A percentile compares a stretch with the other conserved stretches of the same genome.
phyloP scores from a whole-genome alignment of 495 filamentous ascomycete genomes.

The Tuber calosporum region DNA sequence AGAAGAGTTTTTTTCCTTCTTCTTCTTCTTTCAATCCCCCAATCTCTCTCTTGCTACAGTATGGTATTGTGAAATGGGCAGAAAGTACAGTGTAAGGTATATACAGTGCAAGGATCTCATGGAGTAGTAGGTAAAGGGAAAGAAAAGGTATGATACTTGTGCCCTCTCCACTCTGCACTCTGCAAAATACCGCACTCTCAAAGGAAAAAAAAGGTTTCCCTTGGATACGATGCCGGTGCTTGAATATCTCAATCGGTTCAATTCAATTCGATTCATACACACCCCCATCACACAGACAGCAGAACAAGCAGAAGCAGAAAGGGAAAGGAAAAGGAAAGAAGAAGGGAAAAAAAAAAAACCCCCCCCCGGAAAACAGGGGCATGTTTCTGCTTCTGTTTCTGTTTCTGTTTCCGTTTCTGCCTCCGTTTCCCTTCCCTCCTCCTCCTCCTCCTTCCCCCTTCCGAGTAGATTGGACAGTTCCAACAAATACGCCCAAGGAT shows the following conservation, averaged over 20 bases:
- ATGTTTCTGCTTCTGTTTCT: neutral
- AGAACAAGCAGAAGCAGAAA: conserved; percentile 2
- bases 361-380: conserved; percentile 4
- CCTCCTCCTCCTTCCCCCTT: neutral
- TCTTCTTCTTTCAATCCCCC: too few relatives aligned
- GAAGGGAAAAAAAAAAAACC: neutral
- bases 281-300: conserved; percentile 6
- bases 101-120: neutral
- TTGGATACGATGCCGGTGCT: neutral
- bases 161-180: neutral
- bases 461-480: neutral
- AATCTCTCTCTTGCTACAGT: too few relatives aligned
- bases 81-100: neutral
- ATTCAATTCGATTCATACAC: neutral
- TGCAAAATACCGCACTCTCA: conserved; percentile 7
- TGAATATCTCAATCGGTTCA: neutral
- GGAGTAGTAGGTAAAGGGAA: neutral
- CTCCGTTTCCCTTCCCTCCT: neutral
- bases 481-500: neutral
- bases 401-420: neutral
- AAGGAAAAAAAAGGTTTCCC: neutral
- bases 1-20: neutral
- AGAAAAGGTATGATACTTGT: conserved; percentile 4
- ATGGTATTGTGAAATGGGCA: neutral
- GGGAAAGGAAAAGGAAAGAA: too few relatives aligned